These are phyloP conservation scores for Chrysanthemum makinoi DNA, from an alignment of 129 eudicot species.

Conservation along the genomic window DNA sequence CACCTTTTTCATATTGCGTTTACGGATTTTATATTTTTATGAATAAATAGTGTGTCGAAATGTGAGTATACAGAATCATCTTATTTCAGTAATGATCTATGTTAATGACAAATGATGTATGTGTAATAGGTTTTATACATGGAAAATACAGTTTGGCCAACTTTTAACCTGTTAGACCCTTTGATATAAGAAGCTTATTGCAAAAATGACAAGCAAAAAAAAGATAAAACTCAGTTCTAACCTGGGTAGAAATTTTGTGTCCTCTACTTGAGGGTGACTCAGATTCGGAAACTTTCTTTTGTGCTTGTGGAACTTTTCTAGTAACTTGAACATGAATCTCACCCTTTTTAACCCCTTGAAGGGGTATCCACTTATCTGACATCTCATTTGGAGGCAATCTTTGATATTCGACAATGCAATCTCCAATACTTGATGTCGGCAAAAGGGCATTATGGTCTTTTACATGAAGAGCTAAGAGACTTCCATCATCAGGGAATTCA, in stretches of 20 bases:
- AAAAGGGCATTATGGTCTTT: conserved; percentile 86
- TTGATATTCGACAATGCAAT: conserved; percentile 92
- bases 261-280: conserved; percentile 61
- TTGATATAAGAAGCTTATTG: too few species aligned
- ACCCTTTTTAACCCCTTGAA: conserved; percentile 92
- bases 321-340: conserved; percentile 90
- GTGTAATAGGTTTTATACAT: too few species aligned
- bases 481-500: conserved; percentile 89
- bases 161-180: too few species aligned
- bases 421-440: conserved; percentile 81
- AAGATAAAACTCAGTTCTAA: conserved; percentile 21
- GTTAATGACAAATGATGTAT: too few species aligned
- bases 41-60: not conserved
- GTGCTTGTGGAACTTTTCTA: conserved; percentile 63
- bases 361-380: conserved; percentile 95
- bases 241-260: conserved; percentile 63
- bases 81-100: not conserved
- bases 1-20: not conserved
- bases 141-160: too few species aligned
- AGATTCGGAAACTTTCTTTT: conserved; percentile 49
- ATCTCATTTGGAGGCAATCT: conserved; percentile 74
- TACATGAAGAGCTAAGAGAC: conserved; percentile 68
- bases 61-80: not conserved
- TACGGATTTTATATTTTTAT: not conserved
- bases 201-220: not conserved